A percentile compares a stretch with the other conserved stretches of the same genome.
phyloP scores from a whole-genome alignment of 108 stramenopile genomes.

The Aureococcus anophagefferens region DNA sequence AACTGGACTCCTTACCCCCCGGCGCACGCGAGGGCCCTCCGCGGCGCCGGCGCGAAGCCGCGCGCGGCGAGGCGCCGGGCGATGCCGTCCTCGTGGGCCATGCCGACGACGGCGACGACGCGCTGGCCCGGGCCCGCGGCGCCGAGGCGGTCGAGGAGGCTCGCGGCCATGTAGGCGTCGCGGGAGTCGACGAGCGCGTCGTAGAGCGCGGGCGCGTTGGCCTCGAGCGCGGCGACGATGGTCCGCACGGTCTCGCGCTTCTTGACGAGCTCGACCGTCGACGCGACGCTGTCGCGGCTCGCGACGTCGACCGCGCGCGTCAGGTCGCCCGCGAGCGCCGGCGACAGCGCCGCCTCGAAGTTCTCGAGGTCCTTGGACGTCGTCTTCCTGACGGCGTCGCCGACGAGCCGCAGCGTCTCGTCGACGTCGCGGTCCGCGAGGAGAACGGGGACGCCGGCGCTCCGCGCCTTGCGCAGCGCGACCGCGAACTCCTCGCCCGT shows the following conservation, averaged over 20 bases:
- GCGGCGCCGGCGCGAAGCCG: not conserved
- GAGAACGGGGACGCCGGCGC: not conserved
- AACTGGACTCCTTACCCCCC: too few species aligned
- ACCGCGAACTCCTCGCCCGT: not conserved
- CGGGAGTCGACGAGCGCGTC: slow-evolving; percentile 14
- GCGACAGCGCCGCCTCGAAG: too few species aligned
- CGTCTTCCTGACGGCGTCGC: not conserved
- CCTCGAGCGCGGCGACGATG: slow-evolving; percentile 13
- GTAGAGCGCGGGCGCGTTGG: slow-evolving; percentile 8
- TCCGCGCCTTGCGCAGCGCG: not conserved
- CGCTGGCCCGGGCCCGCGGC: not conserved
- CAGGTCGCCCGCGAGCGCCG: not conserved
- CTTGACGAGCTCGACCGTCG: slow-evolving; percentile 19
- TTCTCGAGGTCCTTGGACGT: too few species aligned
- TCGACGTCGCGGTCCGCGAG: not conserved
- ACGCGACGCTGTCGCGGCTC: not conserved
- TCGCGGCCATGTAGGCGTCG: slow-evolving; percentile 21
- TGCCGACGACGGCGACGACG: slow-evolving; percentile 27
- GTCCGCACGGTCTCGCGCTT: slow-evolving; percentile 7
- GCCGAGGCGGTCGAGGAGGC: not conserved
- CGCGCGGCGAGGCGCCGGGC: not conserved
- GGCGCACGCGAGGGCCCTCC: too few species aligned
- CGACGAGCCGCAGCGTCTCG: not conserved
- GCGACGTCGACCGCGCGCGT: not conserved
- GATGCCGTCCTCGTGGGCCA: slow-evolving; percentile 29